phyloP scores from a whole-genome alignment of 2,329 filamentous ascomycete species.

The Incumbomyces lentus region DNA sequence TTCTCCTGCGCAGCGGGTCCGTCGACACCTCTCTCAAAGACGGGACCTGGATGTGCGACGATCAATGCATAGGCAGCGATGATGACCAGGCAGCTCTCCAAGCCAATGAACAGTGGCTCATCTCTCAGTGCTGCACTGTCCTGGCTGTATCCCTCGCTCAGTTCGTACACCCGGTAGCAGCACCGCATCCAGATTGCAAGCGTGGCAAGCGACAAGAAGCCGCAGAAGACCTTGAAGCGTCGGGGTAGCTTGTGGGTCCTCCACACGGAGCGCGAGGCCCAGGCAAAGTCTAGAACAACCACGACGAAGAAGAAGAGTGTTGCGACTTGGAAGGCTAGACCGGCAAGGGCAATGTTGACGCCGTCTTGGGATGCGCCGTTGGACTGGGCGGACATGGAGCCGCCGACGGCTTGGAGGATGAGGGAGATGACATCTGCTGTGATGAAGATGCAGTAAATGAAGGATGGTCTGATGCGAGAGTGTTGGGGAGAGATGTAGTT shows the following conservation, averaged over 20 bases:
- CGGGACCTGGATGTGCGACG: slow-evolving; percentile 14
- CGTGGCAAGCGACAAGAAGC: slow-evolving; percentile 48
- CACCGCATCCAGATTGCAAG: slow-evolving; percentile 54
- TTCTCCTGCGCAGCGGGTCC: slow-evolving; percentile 3
- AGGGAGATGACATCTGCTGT: slow-evolving; percentile 34
- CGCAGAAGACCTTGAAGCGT: slow-evolving; percentile 45
- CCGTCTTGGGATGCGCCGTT: slow-evolving; percentile 22
- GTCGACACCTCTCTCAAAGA: slow-evolving; percentile 8
- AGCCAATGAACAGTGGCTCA: slow-evolving; percentile 46
- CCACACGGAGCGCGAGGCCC: slow-evolving; percentile 12
- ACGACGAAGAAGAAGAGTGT: slow-evolving; percentile 27
- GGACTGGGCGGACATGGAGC: slow-evolving; percentile 25
- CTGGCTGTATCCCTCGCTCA: slow-evolving; percentile 35
- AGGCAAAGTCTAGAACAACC: slow-evolving; percentile 23
- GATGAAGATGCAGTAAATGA: slow-evolving; percentile 31
- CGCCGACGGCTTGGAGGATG: slow-evolving; percentile 33
- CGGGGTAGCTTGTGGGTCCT: slow-evolving; percentile 20
- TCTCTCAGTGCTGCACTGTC: slow-evolving; percentile 46
- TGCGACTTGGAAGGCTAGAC: slow-evolving; percentile 33
- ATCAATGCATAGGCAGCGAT: slow-evolving; percentile 11
- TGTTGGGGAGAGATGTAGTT: slow-evolving; percentile 29
- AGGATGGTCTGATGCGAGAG: slow-evolving; percentile 30
- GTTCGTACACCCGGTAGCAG: slow-evolving; percentile 56
- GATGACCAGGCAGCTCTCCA: slow-evolving; percentile 38
- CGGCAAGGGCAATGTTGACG: slow-evolving; percentile 32